These are phyloP conservation scores for Clonostachys solani DNA, from an alignment of 2,329 filamentous ascomycete species.

Conservation along the genomic window DNA sequence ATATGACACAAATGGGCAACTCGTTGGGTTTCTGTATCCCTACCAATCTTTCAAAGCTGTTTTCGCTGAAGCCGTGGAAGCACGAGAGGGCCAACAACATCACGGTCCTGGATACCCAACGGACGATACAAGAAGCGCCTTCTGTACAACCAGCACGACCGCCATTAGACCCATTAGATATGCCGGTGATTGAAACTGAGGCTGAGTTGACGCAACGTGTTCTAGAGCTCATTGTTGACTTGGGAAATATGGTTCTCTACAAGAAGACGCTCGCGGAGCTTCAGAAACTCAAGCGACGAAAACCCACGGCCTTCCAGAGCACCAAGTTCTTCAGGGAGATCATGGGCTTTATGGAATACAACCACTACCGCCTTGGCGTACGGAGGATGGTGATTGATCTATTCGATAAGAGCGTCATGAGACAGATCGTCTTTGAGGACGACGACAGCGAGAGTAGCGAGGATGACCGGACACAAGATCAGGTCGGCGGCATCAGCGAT, in stretches of 20 bases:
- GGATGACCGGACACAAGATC: conserved; percentile 50
- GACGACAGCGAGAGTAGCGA: conserved; percentile 48
- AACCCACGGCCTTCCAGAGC: conserved; percentile 70
- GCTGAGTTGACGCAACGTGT: conserved; percentile 72
- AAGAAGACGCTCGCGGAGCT: conserved; percentile 83
- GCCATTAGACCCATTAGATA: conserved; percentile 25
- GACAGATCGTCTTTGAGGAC: conserved; percentile 73
- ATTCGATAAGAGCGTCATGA: conserved; percentile 86
- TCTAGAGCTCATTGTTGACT: conserved; percentile 77
- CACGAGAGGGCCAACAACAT: conserved; percentile 43
- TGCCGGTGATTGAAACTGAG: conserved; percentile 46
- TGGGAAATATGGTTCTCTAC: conserved; percentile 90
- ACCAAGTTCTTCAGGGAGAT: conserved; percentile 79
- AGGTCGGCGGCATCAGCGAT: neutral
- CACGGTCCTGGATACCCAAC: conserved; percentile 43
- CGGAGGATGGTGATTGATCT: conserved; percentile 89
- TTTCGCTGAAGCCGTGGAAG: conserved; percentile 63
- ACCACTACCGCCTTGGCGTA: conserved; percentile 83
- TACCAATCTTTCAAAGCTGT: conserved; percentile 69
- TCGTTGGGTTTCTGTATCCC: conserved; percentile 88
- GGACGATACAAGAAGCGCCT: conserved; percentile 42
- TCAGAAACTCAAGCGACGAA: conserved; percentile 71
- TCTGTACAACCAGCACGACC: conserved; percentile 30
- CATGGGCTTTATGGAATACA: conserved; percentile 78
- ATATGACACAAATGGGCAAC: conserved; percentile 75